Base-by-base conservation (phyloP, 2,329 filamentous ascomycete species). In the Graphilbum fragrans region DNA sequence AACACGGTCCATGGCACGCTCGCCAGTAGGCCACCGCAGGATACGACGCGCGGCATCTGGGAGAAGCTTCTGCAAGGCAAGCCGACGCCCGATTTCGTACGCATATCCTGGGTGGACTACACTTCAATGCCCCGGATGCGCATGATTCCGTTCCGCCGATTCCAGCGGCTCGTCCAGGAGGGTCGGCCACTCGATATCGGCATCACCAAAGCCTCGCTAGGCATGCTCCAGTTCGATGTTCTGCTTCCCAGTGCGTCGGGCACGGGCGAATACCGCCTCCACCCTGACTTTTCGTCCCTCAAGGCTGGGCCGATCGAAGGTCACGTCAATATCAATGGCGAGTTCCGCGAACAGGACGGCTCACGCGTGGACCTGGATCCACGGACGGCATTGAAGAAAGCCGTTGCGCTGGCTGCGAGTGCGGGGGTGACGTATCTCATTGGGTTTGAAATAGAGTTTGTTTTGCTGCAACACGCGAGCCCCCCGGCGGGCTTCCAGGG, bases 401-500 rank as follows among this genome's bases (percentile, higher is more conserved):
- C 77, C 0, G 53, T 80, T 2, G 61, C 69, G 0, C 59, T 61
- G 6, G 70, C 82, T 0, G 60, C 67, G 11, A 50, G 59, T 2
- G 63, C 73, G 31, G 65, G 67, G 2, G 63, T 86, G 3, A 58
- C 66, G 3, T 75, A 87, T 37, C 64, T 80, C 0, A 59, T 86
- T 16, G 86, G 86, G 0, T 93, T 92, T 49, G 86, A 94, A 57
- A 76, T 93, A 33, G 86, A 93, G 58, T 74, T 92, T 10, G 69
- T 84, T 1, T 78, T 93, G 48, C 64, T 90, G 48, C 67, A 69
- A 33, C 29, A 12, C 25, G 12, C 25, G 8, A 12, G 25, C 7
- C 8, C 29, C 1, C 49, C 10, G 2, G 56, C n/a, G n/a, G n/a
- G n/a, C n/a, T 64, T 60, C 33, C 58, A 60, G 8, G 53, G 59